Evolutionary conservation across 495 filamentous ascomycete genomes (phyloP), one percentile per base, ranked within the genome.

Genomic region (Daldinia loculata): DNA sequence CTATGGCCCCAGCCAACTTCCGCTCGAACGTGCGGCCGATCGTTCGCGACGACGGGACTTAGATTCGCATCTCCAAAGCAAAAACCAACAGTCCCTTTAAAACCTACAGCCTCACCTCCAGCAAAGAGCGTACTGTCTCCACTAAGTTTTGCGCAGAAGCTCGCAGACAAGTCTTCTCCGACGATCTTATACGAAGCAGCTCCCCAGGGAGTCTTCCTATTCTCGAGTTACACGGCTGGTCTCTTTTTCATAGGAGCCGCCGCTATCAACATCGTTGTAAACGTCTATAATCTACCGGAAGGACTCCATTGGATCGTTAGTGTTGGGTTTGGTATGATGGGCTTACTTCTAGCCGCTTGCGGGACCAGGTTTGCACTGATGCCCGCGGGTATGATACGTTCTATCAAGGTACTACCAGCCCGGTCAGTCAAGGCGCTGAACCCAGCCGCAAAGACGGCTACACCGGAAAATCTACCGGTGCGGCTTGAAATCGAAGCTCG

Each of bases 161-260:
- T 89, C 43, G 82, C 84, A 2, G 65, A 72, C 19, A 82, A 80
- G 29, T 45, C 75, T 7, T 57, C 76, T 24, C 80, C 82, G 24
- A 86, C 84, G 7, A 75, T 86, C 0, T 78, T 92, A 34, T 93
- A 89, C 80, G 80, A 88, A 63, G 84, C 87, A 0, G 88, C 84
- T 4, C 88, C 89, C 4, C 88, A 92, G 68, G 82, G 83, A 59
- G 78, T 81, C 70, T 91, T 87, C 77, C 76, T 87, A 36, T 60
- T 85, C 43, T 84, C 85, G 38, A 85, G 85, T 74, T 89, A 90
- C 74, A 74, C 79, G 38, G 79, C 87, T 15, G 82, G 83, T 6
- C 66, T 79, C 24, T 89, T 89, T 75, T 90, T 87, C 78, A 81
- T 90, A 59, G 73, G 79, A 14, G 89, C 87, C 67, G 81, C 87